Evolutionary conservation across 2,329 filamentous ascomycete genomes (phyloP), one percentile per base, ranked within the genome.

Genomic region (Aspergillus tubingensis): DNA sequence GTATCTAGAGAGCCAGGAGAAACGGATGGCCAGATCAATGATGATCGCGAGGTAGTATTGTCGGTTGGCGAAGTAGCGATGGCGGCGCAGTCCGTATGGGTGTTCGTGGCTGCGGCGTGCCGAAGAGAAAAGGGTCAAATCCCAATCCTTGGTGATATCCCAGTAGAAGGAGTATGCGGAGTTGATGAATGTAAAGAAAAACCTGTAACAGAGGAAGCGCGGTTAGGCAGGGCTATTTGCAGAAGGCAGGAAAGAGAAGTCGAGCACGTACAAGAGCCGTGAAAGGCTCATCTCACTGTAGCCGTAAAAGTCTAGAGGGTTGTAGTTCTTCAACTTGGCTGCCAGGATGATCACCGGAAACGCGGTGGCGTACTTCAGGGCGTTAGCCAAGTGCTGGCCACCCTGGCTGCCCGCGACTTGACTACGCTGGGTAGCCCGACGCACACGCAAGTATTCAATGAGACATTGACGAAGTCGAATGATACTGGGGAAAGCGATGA

Each of bases 131-230:
- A 98, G 83, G 0, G 90, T 91, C 63, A 99, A 82, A 72, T 98
- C 95, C 95, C 95, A 99, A 81, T 99, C 95, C 79, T 93, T 95
- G 58, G 91, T 85, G 30, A 98, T 88, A 71, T 99, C 95, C 95
- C 95, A 99, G 82, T 95, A 99, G 80, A 98, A 98, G n/a, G 90
- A 92, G 79, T 96, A 99, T 48, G 90, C 81, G 13, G 91, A 96
- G 76, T 99, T 97, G 69, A 95, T 72, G 36, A 92, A 80, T 30
- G 91, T 90, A 47, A 89, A 89, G 38, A 84, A 77, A 30, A 96
- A 80, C 88, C 91, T 95, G 47, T n/a, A 5, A 5, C 15, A 5
- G 8, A 32, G 15, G 32, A 13, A 32, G 25, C 25, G 17, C 47
- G 15, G 27, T 50, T 50, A 50, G 47, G 4, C 8, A 7, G 7